Conservation (phyloP, 2,329 filamentous ascomycete species). For the Alternaria consortialis region DNA sequence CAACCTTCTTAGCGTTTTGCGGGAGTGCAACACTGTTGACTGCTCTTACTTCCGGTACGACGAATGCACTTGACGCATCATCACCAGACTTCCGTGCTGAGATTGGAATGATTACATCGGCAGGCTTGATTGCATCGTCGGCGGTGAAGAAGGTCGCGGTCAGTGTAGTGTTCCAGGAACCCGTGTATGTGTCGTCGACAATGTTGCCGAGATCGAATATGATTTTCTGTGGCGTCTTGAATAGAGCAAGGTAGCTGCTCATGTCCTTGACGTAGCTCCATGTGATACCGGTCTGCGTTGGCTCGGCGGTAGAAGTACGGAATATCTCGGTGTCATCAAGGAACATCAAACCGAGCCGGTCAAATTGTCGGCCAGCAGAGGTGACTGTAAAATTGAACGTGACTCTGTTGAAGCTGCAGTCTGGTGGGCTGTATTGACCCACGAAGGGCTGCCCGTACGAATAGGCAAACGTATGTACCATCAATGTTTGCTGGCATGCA, state of each 20-base stretch:
- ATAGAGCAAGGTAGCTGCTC: constrained; percentile 74
- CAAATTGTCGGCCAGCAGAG: constrained; percentile 76
- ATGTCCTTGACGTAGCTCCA: constrained; percentile 84
- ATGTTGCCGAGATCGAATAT: constrained; percentile 81
- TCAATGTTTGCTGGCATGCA: constrained; percentile 66
- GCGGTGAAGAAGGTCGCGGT: constrained; percentile 75
- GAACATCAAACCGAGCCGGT: constrained; percentile 79
- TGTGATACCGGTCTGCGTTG: constrained; percentile 72
- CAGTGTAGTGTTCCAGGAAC: constrained; percentile 75
- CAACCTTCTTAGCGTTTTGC: constrained; percentile 71
- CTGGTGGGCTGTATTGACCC: constrained; percentile 72
- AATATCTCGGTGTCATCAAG: constrained; percentile 82
- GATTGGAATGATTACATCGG: constrained; percentile 72
- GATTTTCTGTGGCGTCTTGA: constrained; percentile 73
- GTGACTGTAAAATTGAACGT: constrained; percentile 79
- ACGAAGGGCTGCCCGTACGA: constrained; percentile 80
- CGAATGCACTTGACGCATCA: constrained; percentile 71
- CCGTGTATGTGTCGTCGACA: constrained; percentile 75
- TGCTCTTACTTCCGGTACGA: constrained; percentile 69
- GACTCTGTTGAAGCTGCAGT: constrained; percentile 76
- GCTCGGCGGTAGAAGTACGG: constrained; percentile 83
- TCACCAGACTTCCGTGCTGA: constrained; percentile 63
- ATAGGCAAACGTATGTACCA: constrained; percentile 74
- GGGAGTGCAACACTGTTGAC: constrained; percentile 70
- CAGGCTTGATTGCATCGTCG: constrained; percentile 56